phyloP scores from a whole-genome alignment of 768 basidiomycete species.

The Suillus alpinus region DNA sequence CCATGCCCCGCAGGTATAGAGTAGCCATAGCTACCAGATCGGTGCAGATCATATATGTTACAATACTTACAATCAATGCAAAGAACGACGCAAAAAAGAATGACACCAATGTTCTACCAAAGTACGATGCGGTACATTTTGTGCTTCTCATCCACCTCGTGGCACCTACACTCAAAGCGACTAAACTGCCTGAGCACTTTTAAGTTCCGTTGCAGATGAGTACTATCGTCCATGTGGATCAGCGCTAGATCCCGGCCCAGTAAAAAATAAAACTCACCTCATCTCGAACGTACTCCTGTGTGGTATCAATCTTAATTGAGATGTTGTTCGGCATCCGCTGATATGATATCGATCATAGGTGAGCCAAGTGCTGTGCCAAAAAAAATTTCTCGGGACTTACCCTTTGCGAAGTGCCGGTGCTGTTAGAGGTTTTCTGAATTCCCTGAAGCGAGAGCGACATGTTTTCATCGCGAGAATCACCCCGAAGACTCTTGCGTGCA shows the following conservation, averaged over 20 bases:
- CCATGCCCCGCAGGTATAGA: background rate
- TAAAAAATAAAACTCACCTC: conserved; percentile 17
- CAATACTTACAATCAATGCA: conserved; percentile 6
- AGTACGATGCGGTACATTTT: conserved; percentile 4
- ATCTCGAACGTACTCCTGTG: conserved; percentile 48
- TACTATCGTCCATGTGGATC: background rate
- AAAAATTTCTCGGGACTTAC: conserved; percentile 2
- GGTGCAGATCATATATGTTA: conserved; percentile 8
- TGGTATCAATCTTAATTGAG: conserved; percentile 66
- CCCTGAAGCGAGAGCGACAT: conserved; percentile 24
- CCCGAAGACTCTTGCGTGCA: conserved; percentile 46
- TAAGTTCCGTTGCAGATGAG: conserved; percentile 1
- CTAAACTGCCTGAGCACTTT: conserved; percentile 1
- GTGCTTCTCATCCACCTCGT: background rate
- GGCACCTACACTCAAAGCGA: background rate
- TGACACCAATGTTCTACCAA: conserved; percentile 5
- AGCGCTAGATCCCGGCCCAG: background rate
- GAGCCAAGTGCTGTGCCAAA: background rate
- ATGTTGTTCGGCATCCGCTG: conserved; percentile 42
- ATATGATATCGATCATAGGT: background rate
- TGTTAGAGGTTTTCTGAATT: conserved; percentile 20
- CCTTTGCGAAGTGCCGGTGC: conserved; percentile 9
- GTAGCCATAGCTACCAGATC: background rate
- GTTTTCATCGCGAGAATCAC: conserved; percentile 5
- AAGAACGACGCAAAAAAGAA: conserved; percentile 6